A percentile compares a stretch with the other conserved stretches of the same genome.
Conservation (phyloP, 1,284 basidiomycete species). For the Melampsora abietis-canadensis region DNA sequence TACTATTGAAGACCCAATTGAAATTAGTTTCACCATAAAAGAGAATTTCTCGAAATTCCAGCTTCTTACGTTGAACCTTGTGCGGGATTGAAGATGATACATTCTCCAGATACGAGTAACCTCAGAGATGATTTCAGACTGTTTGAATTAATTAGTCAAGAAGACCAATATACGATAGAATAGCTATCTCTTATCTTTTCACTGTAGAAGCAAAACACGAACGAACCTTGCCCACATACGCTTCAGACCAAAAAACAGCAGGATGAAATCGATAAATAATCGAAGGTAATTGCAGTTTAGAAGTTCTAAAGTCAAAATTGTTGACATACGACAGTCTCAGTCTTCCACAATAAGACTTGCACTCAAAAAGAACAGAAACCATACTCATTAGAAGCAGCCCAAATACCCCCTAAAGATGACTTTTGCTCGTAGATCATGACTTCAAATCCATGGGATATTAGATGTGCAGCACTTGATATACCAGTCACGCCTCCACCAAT, state of each 20-base stretch:
- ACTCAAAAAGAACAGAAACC: neutral
- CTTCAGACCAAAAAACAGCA: conserved; percentile 1
- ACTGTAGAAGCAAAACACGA: neutral
- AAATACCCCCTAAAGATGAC: neutral
- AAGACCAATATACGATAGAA: too few species aligned
- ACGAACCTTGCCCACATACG: neutral
- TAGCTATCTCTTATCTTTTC: too few species aligned
- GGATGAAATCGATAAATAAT: conserved; percentile 9
- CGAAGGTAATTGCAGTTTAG: neutral
- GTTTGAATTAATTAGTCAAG: neutral
- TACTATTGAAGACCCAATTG: neutral
- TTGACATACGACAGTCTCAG: neutral
- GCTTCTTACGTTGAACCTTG: neutral
- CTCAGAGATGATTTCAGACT: neutral
- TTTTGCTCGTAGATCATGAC: conserved; percentile 9
- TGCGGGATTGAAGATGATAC: neutral
- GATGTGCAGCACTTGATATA: neutral
- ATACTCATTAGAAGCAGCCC: neutral
- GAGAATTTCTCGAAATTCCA: too few species aligned
- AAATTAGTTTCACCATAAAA: neutral
- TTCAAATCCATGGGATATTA: conserved; percentile 2
- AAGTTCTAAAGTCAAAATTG: neutral
- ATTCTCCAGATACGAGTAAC: neutral
- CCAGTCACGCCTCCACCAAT: conserved; percentile 2
- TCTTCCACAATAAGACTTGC: neutral